phyloP scores from a whole-genome alignment of 225 moss, liverwort and hornwort genomes.

The Pseudoscleropodium purum region DNA sequence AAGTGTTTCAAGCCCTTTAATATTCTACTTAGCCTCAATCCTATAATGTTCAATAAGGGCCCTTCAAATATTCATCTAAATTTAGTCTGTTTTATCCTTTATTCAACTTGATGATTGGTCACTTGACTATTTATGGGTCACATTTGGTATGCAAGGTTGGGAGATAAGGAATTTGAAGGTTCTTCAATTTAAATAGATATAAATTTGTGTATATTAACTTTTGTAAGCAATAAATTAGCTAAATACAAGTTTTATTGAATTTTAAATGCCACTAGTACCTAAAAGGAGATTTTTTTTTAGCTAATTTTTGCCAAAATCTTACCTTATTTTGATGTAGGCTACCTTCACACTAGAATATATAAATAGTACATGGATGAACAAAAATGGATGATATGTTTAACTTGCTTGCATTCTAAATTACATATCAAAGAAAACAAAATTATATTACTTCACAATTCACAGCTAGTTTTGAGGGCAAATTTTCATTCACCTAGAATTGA shows the following conservation, averaged over 20 bases:
- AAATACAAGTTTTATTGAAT: background rate
- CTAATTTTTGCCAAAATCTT: background rate
- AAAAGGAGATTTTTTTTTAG: background rate
- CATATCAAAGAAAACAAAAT: background rate
- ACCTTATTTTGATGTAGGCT: background rate
- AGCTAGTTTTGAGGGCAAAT: background rate
- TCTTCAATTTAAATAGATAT: background rate
- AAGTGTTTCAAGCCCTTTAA: fast-evolving
- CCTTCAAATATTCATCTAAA: background rate
- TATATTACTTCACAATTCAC: background rate
- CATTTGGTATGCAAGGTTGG: background rate
- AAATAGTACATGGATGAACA: background rate
- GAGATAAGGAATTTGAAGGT: background rate
- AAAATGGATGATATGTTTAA: background rate
- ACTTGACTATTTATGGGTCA: background rate
- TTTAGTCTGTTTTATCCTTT: background rate
- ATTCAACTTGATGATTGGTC: background rate
- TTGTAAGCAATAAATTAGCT: background rate
- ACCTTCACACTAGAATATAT: background rate
- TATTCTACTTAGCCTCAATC: background rate
- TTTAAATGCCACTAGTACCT: background rate
- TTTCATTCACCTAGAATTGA: background rate
- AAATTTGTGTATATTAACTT: background rate
- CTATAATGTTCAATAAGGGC: background rate
- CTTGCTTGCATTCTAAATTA: background rate